Conservation (phyloP, 495 filamentous ascomycete species). For the Annulohypoxylon nitens region DNA sequence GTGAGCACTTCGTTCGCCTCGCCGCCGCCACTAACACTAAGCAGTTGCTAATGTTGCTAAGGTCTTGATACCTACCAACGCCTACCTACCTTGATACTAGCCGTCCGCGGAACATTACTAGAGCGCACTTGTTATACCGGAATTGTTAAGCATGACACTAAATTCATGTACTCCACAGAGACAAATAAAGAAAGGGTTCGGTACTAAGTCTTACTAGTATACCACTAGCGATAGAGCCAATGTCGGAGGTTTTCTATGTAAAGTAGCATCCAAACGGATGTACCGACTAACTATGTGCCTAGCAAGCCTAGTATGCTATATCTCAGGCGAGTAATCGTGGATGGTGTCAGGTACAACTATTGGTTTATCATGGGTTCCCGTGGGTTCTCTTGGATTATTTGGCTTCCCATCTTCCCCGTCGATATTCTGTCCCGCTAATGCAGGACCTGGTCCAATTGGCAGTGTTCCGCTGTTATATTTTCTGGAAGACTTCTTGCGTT, state of each 20-base stretch:
- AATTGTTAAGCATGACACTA: slow-evolving; percentile 7
- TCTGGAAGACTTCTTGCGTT: slow-evolving; percentile 48
- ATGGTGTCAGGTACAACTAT: slow-evolving; percentile 20
- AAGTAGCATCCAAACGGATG: slow-evolving; percentile 10
- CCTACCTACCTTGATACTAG: neutral
- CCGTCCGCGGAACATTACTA: slow-evolving; percentile 6
- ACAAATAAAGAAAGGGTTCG: slow-evolving; percentile 21
- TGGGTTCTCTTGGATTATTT: neutral
- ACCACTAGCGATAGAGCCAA: slow-evolving; percentile 31
- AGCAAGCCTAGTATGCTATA: neutral
- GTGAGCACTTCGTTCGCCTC: slow-evolving; percentile 10
- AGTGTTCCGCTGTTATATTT: slow-evolving; percentile 42
- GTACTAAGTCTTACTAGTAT: slow-evolving; percentile 33
- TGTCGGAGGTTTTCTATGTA: neutral
- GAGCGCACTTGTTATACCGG: neutral
- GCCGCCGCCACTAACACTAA: neutral
- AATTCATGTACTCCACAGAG: slow-evolving; percentile 39
- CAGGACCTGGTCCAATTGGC: slow-evolving; percentile 49
- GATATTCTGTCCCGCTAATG: slow-evolving; percentile 45
- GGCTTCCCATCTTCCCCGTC: slow-evolving; percentile 39
- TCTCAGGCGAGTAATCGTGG: slow-evolving; percentile 21
- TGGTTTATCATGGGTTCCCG: slow-evolving; percentile 2
- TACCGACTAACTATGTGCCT: slow-evolving; percentile 15
- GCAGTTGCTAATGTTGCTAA: too few species aligned
- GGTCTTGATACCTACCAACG: too few species aligned